phyloP scores from a whole-genome alignment of 257 asterid species.

The Solanum bukasovii region DNA sequence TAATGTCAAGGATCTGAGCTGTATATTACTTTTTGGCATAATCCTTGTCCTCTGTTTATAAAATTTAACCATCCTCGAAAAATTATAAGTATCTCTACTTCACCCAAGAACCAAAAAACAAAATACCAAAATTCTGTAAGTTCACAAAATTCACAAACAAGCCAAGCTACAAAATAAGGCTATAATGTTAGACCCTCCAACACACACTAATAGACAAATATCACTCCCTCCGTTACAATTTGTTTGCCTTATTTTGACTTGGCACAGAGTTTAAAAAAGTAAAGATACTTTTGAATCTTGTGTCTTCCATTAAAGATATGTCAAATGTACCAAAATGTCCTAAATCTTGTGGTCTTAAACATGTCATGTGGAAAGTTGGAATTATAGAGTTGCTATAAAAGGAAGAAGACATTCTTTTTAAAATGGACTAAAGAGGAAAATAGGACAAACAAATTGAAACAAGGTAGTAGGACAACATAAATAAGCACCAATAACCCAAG shows the following conservation, averaged over 20 bases:
- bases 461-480: not conserved
- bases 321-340: not conserved
- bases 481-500: not conserved
- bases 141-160: not conserved
- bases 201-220: not conserved
- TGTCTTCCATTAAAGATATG: not conserved
- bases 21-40: not conserved
- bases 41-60: not conserved
- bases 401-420: not conserved
- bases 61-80: not conserved
- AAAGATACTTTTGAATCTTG: not conserved
- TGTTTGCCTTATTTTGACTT: not conserved
- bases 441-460: not conserved
- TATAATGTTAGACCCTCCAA: not conserved
- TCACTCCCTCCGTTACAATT: not conserved
- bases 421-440: not conserved
- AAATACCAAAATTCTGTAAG: not conserved
- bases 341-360: not conserved
- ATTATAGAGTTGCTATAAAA: not conserved
- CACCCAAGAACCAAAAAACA: not conserved
- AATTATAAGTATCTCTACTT: not conserved
- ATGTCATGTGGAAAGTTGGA: not conserved
- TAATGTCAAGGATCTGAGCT: not conserved
- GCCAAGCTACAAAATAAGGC: not conserved
- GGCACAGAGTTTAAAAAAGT: not conserved